Percentiles rank a stretch among this genome's conserved stretches.
Evolutionary conservation across 495 filamentous ascomycete species (phyloP).

Genomic region (Penicillium flavigenum): DNA sequence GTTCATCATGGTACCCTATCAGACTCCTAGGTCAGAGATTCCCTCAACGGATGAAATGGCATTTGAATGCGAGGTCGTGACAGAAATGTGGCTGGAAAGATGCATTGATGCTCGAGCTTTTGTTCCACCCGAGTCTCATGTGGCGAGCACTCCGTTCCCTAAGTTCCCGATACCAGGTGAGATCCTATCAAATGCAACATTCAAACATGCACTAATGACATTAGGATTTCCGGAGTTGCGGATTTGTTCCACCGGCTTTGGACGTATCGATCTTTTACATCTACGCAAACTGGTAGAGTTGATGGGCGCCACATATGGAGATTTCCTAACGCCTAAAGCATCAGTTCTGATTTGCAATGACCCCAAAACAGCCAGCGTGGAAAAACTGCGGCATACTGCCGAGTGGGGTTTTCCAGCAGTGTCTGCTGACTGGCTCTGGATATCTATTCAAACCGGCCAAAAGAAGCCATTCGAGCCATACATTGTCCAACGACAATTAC

Average conservation of each 20-base stretch:
- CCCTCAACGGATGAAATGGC: conserved; percentile 44
- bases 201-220: conserved; percentile 18
- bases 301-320: conserved; percentile 72
- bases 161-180: conserved; percentile 63
- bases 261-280: conserved; percentile 81
- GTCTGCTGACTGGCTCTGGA: conserved; percentile 77
- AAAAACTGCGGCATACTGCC: conserved; percentile 74
- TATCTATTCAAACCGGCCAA: conserved; percentile 62
- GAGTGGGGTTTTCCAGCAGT: conserved; percentile 77
- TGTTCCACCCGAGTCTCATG: conserved; percentile 65
- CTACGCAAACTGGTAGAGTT: conserved; percentile 70
- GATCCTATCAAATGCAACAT: conserved; percentile 9
- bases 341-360: conserved; percentile 69
- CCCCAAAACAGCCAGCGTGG: conserved; percentile 56
- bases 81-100: conserved; percentile 89
- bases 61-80: conserved; percentile 59
- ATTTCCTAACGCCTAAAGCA: conserved; percentile 63
- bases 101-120: conserved; percentile 74
- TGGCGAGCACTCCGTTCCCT: conserved; percentile 73
- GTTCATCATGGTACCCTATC: conserved; percentile 58
- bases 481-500: conserved; percentile 32
- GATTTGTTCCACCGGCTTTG: conserved; percentile 80
- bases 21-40: conserved; percentile 35
- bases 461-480: conserved; percentile 53
- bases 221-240: conserved; percentile 62